Base-by-base conservation (phyloP, 106 monocot genomes). In the Dioscorea alata region DNA sequence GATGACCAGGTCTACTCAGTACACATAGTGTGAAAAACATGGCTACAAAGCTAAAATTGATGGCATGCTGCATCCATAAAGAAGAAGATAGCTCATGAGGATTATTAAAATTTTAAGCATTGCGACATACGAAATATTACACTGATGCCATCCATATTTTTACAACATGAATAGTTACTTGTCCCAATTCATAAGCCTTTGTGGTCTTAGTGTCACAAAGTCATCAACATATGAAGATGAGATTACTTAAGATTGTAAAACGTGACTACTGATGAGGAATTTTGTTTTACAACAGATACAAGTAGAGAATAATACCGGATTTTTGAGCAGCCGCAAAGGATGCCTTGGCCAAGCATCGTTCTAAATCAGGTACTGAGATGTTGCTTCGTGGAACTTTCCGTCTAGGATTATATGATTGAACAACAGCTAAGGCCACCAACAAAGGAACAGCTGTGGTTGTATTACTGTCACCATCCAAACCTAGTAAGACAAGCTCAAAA, bases 351-450 rank as follows among this genome's bases (percentile, higher is more conserved):
- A 99, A 80, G 64, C 92, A 85, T 18, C 33, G 32, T 60, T 99
- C 97, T 23, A 99, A 65, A 72, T 86, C 84, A 71, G 80, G 50
- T 48, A 80, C 65, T 16, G 90, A 99, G 49, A 92, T 92, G 65
- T 73, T 66, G 64, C 92, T 87, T 61, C 97, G 73, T 4, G 92
- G 97, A 74, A 99, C 77, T 71, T 87, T 99, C 32, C 92, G 81
- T 59, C 89, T 87, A 48, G 84, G 80, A 83, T 85, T 99, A 77
- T 90, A 99, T 42, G 97, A 99, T 48, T 99, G 97, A 20, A 87
- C 92, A 71, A 99, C 82, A 52, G 92, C 97, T 56, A 99, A 67
- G n/a, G 92, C 89, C 31, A 85, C 97, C 76, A 79, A 99, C 14
- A 72, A 28, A 50, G 81, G 72, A 78, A 57, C 60, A 54, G 63